phyloP scores from a whole-genome alignment of 257 asterid species.

The Nicotiana tomentosiformis region DNA sequence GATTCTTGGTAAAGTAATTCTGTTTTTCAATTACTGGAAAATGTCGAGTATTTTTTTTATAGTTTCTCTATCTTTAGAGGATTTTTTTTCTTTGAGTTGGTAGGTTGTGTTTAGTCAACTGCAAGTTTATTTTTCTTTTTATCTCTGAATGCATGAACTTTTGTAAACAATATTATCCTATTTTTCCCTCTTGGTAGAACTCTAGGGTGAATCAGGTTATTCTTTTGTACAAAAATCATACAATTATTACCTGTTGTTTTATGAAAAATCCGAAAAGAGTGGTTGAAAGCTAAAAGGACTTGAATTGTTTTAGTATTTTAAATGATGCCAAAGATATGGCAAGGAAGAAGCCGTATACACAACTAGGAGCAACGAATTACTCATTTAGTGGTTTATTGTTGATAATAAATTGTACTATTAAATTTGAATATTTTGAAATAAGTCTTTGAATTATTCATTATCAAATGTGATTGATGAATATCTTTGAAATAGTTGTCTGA shows the following conservation, averaged over 20 bases:
- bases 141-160: background rate
- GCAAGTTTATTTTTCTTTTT: no score
- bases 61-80: background rate
- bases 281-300: background rate
- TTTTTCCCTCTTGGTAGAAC: background rate
- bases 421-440: background rate
- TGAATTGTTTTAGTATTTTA: background rate
- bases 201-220: background rate
- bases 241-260: no score
- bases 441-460: no score
- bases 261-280: no score
- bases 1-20: background rate
- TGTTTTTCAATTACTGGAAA: background rate
- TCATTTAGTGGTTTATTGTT: no score
- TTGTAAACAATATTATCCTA: background rate
- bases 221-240: no score
- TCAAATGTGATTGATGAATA: no score
- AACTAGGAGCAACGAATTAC: no score
- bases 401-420: background rate
- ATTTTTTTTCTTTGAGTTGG: background rate
- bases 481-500: no score
- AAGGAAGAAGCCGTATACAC: background rate
- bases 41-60: background rate
- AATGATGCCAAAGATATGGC: background rate
- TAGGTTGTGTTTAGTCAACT: background rate